Conservation (phyloP, 2,329 filamentous ascomycete genomes). For the Aspergillus sp. region DNA sequence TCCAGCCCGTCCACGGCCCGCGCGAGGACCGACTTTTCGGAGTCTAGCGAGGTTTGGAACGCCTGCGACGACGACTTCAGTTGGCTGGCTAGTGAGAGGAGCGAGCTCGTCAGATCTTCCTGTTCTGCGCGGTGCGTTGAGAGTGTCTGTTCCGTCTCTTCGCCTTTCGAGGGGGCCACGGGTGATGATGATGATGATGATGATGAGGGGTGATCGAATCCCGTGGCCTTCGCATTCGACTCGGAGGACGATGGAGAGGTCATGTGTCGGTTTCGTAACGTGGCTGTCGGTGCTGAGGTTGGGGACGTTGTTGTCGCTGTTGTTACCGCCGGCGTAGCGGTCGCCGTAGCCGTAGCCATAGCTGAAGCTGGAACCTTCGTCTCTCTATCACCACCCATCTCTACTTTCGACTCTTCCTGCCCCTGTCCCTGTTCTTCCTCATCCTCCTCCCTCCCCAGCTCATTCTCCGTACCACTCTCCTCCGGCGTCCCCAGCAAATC, state of each 20-base stretch:
- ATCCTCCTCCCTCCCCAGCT: conserved; percentile 10
- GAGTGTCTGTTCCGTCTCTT: conserved; percentile 68
- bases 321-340: conserved; percentile 12
- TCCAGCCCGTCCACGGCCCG: conserved; percentile 74
- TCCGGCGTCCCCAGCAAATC: conserved; percentile 29
- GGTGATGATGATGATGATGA: conserved; percentile 11
- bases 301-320: conserved; percentile 1
- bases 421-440: conserved; percentile 17
- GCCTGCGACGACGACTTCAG: conserved; percentile 73
- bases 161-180: conserved; percentile 18
- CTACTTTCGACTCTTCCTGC: neutral
- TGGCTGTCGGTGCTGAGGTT: conserved; percentile 13
- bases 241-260: neutral
- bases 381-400: neutral
- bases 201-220: conserved; percentile 4
- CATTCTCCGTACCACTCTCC: conserved; percentile 14
- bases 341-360: neutral
- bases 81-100: conserved; percentile 75
- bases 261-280: conserved; percentile 27
- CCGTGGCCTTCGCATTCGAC: conserved; percentile 3
- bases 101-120: conserved; percentile 74
- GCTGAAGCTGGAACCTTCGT: neutral
- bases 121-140: conserved; percentile 78
- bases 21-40: conserved; percentile 69
- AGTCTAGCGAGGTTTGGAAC: conserved; percentile 71